Percentiles rank a stretch among this genome's conserved stretches.
phyloP scores from a whole-genome alignment of 1,284 basidiomycete species.

The Malassezia slooffiae region DNA sequence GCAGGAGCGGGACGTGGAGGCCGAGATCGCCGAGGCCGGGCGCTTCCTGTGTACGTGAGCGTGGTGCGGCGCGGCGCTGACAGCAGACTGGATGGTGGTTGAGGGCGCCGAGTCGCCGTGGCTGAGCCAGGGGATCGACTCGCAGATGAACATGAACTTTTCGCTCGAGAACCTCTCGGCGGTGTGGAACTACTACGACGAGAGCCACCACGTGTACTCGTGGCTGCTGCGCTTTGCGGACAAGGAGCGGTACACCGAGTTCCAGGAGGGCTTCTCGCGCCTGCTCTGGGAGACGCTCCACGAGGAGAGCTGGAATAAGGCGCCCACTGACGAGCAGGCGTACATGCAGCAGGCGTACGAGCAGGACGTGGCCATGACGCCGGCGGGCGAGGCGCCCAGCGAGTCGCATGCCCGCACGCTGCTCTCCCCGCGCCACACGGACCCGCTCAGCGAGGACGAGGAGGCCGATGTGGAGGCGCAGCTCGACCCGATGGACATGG shows the following conservation, averaged over 20 bases:
- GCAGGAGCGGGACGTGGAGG: slow-evolving; percentile 59
- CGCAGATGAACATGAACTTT: slow-evolving; percentile 46
- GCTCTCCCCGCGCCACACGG: slow-evolving; percentile 10
- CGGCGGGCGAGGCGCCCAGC: slow-evolving; percentile 1
- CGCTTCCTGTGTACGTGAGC: slow-evolving; percentile 49
- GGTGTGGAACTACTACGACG: slow-evolving; percentile 66
- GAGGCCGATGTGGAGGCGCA: slow-evolving; percentile 26
- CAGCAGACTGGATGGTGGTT: slow-evolving; percentile 53
- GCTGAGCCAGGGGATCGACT: slow-evolving; percentile 61
- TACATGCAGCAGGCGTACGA: slow-evolving; percentile 56
- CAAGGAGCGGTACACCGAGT: slow-evolving; percentile 56
- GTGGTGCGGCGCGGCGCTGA: neutral
- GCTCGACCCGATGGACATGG: slow-evolving; percentile 17
- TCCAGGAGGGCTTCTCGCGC: slow-evolving; percentile 60
- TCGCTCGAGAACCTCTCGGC: slow-evolving; percentile 53
- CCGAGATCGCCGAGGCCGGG: slow-evolving; percentile 57
- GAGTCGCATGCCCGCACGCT: slow-evolving; percentile 9
- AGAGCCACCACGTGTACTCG: slow-evolving; percentile 57
- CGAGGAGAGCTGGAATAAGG: slow-evolving; percentile 62
- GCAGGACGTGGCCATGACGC: slow-evolving; percentile 69
- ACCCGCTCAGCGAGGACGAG: slow-evolving; percentile 18
- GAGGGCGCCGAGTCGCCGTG: slow-evolving; percentile 51
- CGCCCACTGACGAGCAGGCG: slow-evolving; percentile 53
- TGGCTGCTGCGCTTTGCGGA: slow-evolving; percentile 70
- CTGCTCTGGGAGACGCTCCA: slow-evolving; percentile 75